Evolutionary conservation across 176 grass and related monocot species (phyloP).

Genomic region (Pharus latifolius): DNA sequence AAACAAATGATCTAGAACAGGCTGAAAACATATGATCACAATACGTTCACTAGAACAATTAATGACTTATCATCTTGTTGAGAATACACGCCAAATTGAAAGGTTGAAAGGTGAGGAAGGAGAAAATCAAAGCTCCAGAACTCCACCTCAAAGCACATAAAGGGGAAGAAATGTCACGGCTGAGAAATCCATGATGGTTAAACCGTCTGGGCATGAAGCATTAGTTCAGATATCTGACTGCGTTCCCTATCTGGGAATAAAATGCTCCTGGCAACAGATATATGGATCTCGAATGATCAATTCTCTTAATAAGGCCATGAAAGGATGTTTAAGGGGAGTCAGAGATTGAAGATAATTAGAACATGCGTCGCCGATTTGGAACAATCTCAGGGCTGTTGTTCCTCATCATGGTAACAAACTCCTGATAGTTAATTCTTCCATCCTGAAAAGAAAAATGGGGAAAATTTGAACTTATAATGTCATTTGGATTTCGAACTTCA

Average conservation of each 20-base stretch:
- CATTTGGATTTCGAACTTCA: not conserved
- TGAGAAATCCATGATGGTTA: not conserved
- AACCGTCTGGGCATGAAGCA: not conserved
- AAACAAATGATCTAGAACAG: slow-evolving; percentile 1
- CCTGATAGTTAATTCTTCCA: slow-evolving; percentile 97
- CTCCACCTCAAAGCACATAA: not conserved
- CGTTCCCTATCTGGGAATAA: not conserved
- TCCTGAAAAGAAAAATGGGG: slow-evolving; percentile 40
- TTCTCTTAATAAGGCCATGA: not conserved
- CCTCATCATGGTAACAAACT: slow-evolving; percentile 97
- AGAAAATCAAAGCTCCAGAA: not conserved
- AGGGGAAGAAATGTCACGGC: not conserved
- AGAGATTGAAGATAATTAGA: slow-evolving; percentile 16
- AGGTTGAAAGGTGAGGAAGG: not conserved
- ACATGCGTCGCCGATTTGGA: slow-evolving; percentile 48
- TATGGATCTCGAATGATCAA: not conserved
- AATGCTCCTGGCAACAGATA: not conserved
- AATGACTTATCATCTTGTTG: not conserved
- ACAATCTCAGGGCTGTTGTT: slow-evolving; percentile 60
- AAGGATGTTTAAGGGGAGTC: not conserved
- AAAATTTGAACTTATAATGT: not conserved
- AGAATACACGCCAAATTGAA: not conserved
- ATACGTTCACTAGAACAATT: not conserved
- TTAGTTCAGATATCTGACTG: not conserved
- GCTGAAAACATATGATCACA: not conserved